phyloP scores from a whole-genome alignment of 2,329 filamentous ascomycete genomes.

The Hortaea sp. region DNA sequence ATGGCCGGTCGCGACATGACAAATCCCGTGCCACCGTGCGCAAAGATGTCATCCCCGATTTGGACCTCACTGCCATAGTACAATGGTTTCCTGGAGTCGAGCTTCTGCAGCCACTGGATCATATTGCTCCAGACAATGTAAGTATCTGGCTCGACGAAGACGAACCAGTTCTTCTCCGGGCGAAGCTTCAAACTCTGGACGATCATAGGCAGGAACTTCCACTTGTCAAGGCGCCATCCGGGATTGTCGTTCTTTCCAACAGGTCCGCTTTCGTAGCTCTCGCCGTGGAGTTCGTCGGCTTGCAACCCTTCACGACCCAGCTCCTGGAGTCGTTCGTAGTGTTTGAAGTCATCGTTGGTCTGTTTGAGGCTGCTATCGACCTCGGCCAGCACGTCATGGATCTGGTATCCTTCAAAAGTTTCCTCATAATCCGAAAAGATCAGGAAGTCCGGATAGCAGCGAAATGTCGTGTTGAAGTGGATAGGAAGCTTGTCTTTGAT shows the following conservation, averaged over 20 bases:
- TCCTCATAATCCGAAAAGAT: conserved; percentile 51
- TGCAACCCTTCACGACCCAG: conserved; percentile 23
- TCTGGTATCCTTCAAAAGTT: conserved; percentile 35
- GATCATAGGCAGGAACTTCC: conserved; percentile 47
- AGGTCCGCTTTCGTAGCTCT: conserved; percentile 9
- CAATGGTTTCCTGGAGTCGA: conserved; percentile 37
- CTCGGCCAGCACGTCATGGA: conserved; percentile 27
- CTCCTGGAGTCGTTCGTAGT: conserved; percentile 27
- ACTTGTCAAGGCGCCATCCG: conserved; percentile 34
- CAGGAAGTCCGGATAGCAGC: conserved; percentile 45
- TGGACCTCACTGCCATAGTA: conserved; percentile 47
- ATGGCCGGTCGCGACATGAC: conserved; percentile 33
- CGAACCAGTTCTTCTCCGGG: conserved; percentile 46
- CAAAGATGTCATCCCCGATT: conserved; percentile 32
- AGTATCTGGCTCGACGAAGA: conserved; percentile 51
- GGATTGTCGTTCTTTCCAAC: conserved; percentile 21
- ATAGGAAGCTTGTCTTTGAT: conserved; percentile 44
- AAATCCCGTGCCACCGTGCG: conserved; percentile 34
- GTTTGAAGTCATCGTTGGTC: conserved; percentile 24
- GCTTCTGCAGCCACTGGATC: conserved; percentile 41
- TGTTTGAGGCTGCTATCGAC: conserved; percentile 21
- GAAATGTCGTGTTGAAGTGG: conserved; percentile 45
- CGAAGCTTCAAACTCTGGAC: conserved; percentile 21
- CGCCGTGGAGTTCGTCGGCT: conserved; percentile 16
- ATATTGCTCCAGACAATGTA: conserved; percentile 46